Evolutionary conservation across 768 basidiomycete genomes (phyloP), one percentile per base, ranked within the genome.

Genomic region (Leccinum disarticulatum): DNA sequence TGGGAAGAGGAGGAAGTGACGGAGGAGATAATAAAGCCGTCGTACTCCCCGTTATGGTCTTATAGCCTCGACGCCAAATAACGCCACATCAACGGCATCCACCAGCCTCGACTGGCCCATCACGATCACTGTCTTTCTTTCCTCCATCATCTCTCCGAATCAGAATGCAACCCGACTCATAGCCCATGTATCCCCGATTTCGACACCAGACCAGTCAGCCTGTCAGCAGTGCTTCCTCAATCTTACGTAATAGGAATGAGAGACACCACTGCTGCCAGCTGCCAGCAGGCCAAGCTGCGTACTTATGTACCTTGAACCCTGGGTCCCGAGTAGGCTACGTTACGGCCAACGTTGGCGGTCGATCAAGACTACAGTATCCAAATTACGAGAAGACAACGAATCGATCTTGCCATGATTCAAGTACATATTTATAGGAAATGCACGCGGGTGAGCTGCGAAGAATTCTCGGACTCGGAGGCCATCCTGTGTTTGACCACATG

Each of bases 31-130:
- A 41, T 48, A 27, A 28, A 54, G 17, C 4, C 48, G 52, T 36
- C 27, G 36, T 17, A 57, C 62, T 33, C 38, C 52, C 41, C 58
- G 50, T 58, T 64, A 57, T 69, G 52, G 63, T 43, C 56, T 61
- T 53, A 54, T 69, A 55, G 43, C 52, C 52, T 22, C 50, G 3
- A 25, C 43, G 31, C 65, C 72, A 73, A 72, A 72, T 55, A 73
- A 63, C 10, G 38, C 66, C 72, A 72, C 57, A 64, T 58, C 38
- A 53, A 61, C 53, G 31, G 57, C 30, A 50, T 49, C 43, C 59
- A 61, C 35, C 53, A 35, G 3, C 31, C 27, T 27, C 27, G 22
- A 22, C 25, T 25, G 25, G 3, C 25, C 4, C 19, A 22, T 3
- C 11, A n/a, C 19, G 10, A 59, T 59, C 46, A 59, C 8, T 27